Base-by-base conservation (phyloP, 2,329 filamentous ascomycete species). In the Penicillium sp. region DNA sequence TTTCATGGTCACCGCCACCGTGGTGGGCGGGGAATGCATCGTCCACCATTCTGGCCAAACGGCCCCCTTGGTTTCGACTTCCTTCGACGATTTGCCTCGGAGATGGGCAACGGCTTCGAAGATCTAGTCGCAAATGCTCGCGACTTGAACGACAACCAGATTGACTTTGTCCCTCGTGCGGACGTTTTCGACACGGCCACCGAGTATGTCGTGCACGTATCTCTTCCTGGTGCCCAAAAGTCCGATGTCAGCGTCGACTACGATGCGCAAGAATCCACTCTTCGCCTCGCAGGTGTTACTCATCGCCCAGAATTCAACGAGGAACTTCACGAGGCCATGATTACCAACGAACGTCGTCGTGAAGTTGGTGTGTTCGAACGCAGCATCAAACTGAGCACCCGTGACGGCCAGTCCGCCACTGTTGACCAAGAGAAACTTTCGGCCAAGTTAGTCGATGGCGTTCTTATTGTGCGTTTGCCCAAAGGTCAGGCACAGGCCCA, bases 141-240 rank as follows among this genome's bases (percentile, higher is more conserved):
- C 21, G 53, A 47, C 43, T 35, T 23, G 51, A 40, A 59, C 12
- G 61, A 64, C 5, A 50, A 43, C 14, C 65, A 67, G 3, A 61
- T 65, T 18, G 73, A 75, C 60, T 77, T 76, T 57, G 63, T 66
- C 12, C 74, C 73, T 21, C 61, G 63, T 14, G 69, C 67, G 30
- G 90, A 95, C 68, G 75, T 92, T 61, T 94, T 93, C 77, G 83
- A 87, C 68, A 88, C 86, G 5, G 73, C 83, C 6, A 73, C 76
- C 30, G 73, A 83, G 14, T 91, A 85, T 68, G 76, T 91, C 45
- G 74, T 94, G 8, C 89, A 94, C 70, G 67, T 84, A 48, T 86
- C 89, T 1, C 79, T 95, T 0, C 89, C 91, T 0, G 90, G 90
- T 24, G 89, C 87, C 1, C 86, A 86, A 74, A 92, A 91, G 73